Percentiles rank a stretch among this genome's conserved stretches.
phyloP scores from a whole-genome alignment of 768 basidiomycete genomes.

The Russula abietina region DNA sequence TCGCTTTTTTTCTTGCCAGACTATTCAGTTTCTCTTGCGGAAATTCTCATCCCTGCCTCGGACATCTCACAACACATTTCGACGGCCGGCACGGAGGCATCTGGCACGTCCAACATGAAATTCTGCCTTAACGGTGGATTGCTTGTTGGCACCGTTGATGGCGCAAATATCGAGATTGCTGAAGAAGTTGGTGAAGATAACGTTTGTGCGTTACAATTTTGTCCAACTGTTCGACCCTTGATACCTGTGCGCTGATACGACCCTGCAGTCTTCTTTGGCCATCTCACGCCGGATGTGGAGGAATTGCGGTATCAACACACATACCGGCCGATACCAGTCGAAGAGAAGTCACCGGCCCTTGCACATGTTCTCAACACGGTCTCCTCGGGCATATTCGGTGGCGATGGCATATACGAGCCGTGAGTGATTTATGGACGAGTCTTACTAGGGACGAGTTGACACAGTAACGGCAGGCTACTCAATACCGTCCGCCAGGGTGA shows the following conservation, averaged over 20 bases:
- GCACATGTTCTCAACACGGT: slow-evolving; percentile 74
- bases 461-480: slow-evolving; percentile 46
- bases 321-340: slow-evolving; percentile 76
- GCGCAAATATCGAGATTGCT: slow-evolving; percentile 95
- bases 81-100: slow-evolving; percentile 92
- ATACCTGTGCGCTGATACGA: background rate
- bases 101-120: slow-evolving; percentile 80
- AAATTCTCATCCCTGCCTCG: slow-evolving; percentile 83
- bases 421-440: slow-evolving; percentile 36
- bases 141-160: slow-evolving; percentile 83
- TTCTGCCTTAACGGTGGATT: slow-evolving; percentile 90
- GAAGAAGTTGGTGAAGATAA: slow-evolving; percentile 92
- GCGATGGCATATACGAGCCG: slow-evolving; percentile 78
- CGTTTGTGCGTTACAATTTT: slow-evolving; percentile 59
- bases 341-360: slow-evolving; percentile 77
- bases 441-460: background rate
- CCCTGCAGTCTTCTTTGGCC: slow-evolving; percentile 76
- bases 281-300: slow-evolving; percentile 82
- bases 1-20: slow-evolving; percentile 94
- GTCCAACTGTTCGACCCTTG: background rate
- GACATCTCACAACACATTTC: slow-evolving; percentile 97
- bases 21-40: slow-evolving; percentile 81
- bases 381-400: slow-evolving; percentile 75
- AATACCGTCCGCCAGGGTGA: slow-evolving; percentile 74
- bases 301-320: slow-evolving; percentile 80